A percentile compares a stretch with the other conserved stretches of the same genome.
phyloP scores from a whole-genome alignment of 139 green algal genomes.

The Raphidocelis subcapitata region DNA sequence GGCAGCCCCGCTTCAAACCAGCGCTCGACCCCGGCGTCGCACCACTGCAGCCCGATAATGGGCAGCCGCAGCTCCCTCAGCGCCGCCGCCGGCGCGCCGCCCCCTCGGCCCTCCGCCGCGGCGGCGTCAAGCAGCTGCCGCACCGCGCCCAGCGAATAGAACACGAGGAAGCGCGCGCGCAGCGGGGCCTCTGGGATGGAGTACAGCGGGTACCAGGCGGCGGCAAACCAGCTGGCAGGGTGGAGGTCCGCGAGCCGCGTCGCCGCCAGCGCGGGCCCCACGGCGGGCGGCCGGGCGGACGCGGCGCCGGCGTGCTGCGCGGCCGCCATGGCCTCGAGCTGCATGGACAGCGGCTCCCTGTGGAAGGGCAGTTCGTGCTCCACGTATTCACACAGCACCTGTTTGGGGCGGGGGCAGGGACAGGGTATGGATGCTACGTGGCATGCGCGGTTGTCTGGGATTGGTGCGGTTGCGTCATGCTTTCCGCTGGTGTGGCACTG shows the following conservation, averaged over 20 bases:
- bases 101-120: neutral
- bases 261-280: neutral
- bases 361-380: constrained; percentile 69
- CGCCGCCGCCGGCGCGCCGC: neutral
- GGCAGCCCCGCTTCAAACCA: constrained; percentile 71
- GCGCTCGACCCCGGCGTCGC: constrained; percentile 63
- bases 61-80: constrained; percentile 23
- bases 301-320: constrained; percentile 10
- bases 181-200: constrained; percentile 84
- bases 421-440: too few relatives aligned
- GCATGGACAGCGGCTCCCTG: constrained; percentile 59
- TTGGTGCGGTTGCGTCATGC: too few relatives aligned
- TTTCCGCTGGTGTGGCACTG: too few relatives aligned
- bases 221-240: constrained; percentile 80
- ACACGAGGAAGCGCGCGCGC: constrained; percentile 82
- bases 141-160: constrained; percentile 67
- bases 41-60: constrained; percentile 66
- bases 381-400: constrained; percentile 61
- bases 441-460: too few relatives aligned
- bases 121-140: constrained; percentile 26
- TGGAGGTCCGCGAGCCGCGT: constrained; percentile 68
- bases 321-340: constrained; percentile 49
- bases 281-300: neutral
- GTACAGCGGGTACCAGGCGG: constrained; percentile 89
- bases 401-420: too few relatives aligned